phyloP scores from a whole-genome alignment of 257 asterid genomes.

The Lycium ferocissimum region DNA sequence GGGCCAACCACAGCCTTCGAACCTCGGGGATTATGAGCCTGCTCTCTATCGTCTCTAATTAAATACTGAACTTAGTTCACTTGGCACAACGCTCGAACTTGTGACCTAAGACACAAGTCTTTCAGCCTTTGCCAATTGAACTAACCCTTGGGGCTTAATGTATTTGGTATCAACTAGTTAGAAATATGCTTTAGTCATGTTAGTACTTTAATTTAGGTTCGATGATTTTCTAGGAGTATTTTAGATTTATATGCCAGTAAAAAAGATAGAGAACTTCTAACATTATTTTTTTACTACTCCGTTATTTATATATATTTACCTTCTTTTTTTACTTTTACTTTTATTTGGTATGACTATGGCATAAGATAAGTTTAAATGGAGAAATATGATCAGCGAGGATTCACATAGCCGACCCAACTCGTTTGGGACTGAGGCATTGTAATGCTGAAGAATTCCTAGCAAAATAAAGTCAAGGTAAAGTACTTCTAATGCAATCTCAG shows the following conservation, averaged over 20 bases:
- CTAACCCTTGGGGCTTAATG: not conserved
- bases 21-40: not conserved
- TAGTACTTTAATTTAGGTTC: not conserved
- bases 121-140: not conserved
- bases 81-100: not conserved
- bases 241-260: no score
- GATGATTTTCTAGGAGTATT: not conserved
- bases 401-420: no score
- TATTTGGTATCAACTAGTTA: not conserved
- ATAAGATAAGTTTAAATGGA: no score
- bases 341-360: no score
- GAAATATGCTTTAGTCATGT: not conserved
- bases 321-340: no score
- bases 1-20: not conserved
- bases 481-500: no score
- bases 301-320: no score
- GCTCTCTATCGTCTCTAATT: not conserved
- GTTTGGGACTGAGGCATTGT: no score
- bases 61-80: not conserved
- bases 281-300: no score
- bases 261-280: constrained; percentile 10
- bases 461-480: no score
- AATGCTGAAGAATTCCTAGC: no score
- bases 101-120: not conserved
- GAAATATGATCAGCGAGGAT: no score